These are phyloP conservation scores for Pseudogymnoascus sp. DNA, from an alignment of 2,329 filamentous ascomycete genomes.

Conservation along the genomic window DNA sequence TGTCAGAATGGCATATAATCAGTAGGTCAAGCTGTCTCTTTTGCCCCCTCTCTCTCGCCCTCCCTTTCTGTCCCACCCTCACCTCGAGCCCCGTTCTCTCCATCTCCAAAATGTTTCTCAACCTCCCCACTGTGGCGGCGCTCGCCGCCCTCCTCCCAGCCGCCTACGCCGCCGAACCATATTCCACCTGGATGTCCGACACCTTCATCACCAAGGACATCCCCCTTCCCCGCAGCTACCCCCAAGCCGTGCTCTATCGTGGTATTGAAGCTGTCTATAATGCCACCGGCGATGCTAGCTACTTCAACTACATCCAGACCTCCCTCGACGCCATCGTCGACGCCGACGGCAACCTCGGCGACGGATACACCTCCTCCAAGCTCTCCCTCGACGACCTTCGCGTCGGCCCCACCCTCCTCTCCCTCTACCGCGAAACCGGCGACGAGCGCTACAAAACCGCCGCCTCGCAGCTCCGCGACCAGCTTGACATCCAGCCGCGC, in stretches of 20 bases:
- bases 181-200: constrained; percentile 33
- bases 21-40: neutral
- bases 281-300: constrained; percentile 35
- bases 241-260: constrained; percentile 39
- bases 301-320: constrained; percentile 38
- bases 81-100: neutral
- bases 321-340: constrained; percentile 42
- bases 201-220: constrained; percentile 39
- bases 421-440: constrained; percentile 40
- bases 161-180: neutral
- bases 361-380: constrained; percentile 38
- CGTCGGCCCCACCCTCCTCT: constrained; percentile 45
- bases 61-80: neutral
- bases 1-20: neutral
- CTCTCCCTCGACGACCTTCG: constrained; percentile 48
- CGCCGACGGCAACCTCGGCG: constrained; percentile 39
- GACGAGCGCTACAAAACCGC: constrained; percentile 43
- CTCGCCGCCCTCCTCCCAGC: neutral
- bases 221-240: constrained; percentile 36
- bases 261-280: constrained; percentile 41
- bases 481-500: constrained; percentile 42
- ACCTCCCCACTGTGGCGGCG: neutral
- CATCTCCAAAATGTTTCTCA: neutral
- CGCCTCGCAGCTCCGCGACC: constrained; percentile 38
- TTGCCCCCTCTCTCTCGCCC: neutral